Conservation (phyloP, 1,139 yeast species). For the Candida frijolesensis region DNA sequence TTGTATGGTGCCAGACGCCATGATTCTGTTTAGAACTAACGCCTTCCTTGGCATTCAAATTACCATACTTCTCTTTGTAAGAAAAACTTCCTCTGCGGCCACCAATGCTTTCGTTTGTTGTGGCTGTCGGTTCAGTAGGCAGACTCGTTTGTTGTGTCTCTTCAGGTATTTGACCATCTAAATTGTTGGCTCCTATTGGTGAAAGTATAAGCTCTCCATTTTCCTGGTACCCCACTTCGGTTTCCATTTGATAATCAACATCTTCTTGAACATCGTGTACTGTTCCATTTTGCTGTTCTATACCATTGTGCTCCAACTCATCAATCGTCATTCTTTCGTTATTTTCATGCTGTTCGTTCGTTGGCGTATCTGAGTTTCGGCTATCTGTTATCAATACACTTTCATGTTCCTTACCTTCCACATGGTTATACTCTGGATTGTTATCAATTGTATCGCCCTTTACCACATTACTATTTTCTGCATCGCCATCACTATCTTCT, state of each 20-base stretch:
- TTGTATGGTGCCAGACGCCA: background rate
- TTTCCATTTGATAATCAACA: too few relatives aligned
- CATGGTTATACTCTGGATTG: too few relatives aligned
- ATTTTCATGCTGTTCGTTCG: background rate
- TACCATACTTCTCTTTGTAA: background rate
- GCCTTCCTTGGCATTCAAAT: background rate
- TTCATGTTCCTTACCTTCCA: too few relatives aligned
- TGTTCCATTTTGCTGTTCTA: too few relatives aligned
- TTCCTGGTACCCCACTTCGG: too few relatives aligned
- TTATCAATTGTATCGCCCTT: too few relatives aligned
- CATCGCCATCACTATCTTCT: too few relatives aligned
- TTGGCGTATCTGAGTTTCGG: background rate
- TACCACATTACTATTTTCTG: too few relatives aligned
- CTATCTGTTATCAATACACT: too few relatives aligned
- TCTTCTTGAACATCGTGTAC: too few relatives aligned
- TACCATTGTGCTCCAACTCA: background rate
- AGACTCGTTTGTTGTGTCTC: too few relatives aligned
- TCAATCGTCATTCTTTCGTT: background rate
- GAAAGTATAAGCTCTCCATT: too few relatives aligned
- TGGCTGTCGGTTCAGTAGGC: background rate
- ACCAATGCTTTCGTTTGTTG: background rate
- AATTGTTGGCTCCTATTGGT: background rate
- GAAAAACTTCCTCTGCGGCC: background rate
- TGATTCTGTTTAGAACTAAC: background rate
- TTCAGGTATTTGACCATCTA: background rate